A percentile compares a stretch with the other conserved stretches of the same genome.
Evolutionary conservation across 2,329 filamentous ascomycete genomes (phyloP).

Genomic region (Fusarium sarcochroum): DNA sequence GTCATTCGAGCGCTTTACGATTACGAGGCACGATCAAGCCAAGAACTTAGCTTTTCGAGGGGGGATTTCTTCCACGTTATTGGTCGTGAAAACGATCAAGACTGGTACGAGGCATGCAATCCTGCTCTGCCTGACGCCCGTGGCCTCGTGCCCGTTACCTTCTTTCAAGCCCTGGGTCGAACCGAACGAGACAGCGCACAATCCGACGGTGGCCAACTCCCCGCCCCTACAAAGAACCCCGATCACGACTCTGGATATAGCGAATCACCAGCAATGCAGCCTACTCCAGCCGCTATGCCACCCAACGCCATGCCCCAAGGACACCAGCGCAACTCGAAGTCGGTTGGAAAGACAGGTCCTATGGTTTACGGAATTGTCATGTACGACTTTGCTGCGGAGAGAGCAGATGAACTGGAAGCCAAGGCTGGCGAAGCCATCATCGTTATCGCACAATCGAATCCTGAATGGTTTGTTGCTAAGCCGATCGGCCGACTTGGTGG

Average conservation of each 20-base stretch:
- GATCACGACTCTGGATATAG: slow-evolving; percentile 92
- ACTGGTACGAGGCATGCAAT: slow-evolving; percentile 99
- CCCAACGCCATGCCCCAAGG: slow-evolving; percentile 48
- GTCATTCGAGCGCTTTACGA: slow-evolving; percentile 98
- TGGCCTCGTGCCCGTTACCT: slow-evolving; percentile 92
- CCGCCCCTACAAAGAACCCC: slow-evolving; percentile 68
- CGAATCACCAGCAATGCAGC: slow-evolving; percentile 53
- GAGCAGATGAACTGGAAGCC: slow-evolving; percentile 95
- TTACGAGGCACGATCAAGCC: slow-evolving; percentile 81
- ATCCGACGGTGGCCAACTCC: slow-evolving; percentile 68
- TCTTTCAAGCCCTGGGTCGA: slow-evolving; percentile 93
- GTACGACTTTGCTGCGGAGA: slow-evolving; percentile 95
- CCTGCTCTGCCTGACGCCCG: slow-evolving; percentile 87
- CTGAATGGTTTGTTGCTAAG: slow-evolving; percentile 99
- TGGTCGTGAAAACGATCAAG: slow-evolving; percentile 90
- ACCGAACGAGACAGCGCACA: slow-evolving; percentile 90
- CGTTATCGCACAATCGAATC: slow-evolving; percentile 97
- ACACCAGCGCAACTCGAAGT: slow-evolving; percentile 64
- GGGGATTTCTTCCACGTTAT: slow-evolving; percentile 99
- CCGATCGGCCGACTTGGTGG: slow-evolving; percentile 98
- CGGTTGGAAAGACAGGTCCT: slow-evolving; percentile 72
- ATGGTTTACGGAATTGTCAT: slow-evolving; percentile 98
- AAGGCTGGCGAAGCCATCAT: slow-evolving; percentile 97
- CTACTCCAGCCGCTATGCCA: slow-evolving; percentile 36
- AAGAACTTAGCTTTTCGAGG: slow-evolving; percentile 91